A percentile compares a stretch with the other conserved stretches of the same genome.
Conservation (phyloP, 257 asterid species). For the Linderniella brevidens region DNA sequence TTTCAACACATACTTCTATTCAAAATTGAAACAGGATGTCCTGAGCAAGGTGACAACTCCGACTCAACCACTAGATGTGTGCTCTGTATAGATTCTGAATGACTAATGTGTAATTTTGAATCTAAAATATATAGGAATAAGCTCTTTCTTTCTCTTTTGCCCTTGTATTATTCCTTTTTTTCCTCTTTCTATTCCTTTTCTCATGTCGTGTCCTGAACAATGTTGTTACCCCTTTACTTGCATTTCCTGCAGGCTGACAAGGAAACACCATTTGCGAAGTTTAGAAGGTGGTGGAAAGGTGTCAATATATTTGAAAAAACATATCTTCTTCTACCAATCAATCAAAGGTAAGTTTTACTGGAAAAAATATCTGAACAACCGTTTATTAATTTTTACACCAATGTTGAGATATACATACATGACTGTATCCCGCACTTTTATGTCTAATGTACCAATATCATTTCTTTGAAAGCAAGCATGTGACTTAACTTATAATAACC, state of each 20-base stretch:
- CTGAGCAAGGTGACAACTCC: slow-evolving; percentile 36
- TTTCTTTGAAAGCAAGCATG: too few species aligned
- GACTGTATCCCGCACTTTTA: neutral
- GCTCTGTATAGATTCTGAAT: too few species aligned
- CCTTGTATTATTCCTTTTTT: slow-evolving; percentile 6
- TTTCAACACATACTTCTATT: slow-evolving; percentile 78
- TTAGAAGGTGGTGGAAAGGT: slow-evolving; percentile 99
- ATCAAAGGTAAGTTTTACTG: slow-evolving; percentile 50
- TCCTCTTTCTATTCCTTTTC: slow-evolving; percentile 4
- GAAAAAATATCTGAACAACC: neutral
- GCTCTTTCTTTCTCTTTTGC: neutral
- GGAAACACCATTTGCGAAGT: slow-evolving; percentile 51
- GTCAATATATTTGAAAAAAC: slow-evolving; percentile 81
- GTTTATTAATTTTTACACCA: neutral
- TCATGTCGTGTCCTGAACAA: too few species aligned
- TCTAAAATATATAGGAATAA: too few species aligned
- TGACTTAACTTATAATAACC: too few species aligned
- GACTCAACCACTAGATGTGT: slow-evolving; percentile 5
- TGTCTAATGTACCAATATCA: too few species aligned
- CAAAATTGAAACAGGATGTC: slow-evolving; percentile 60
- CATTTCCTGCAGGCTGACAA: slow-evolving; percentile 35
- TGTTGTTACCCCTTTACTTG: too few species aligned
- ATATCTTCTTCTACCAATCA: slow-evolving; percentile 77
- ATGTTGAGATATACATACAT: neutral
- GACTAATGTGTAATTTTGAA: too few species aligned